Evolutionary conservation across 441 rosid genomes (phyloP).

Genomic region (Lepidium campestre): DNA sequence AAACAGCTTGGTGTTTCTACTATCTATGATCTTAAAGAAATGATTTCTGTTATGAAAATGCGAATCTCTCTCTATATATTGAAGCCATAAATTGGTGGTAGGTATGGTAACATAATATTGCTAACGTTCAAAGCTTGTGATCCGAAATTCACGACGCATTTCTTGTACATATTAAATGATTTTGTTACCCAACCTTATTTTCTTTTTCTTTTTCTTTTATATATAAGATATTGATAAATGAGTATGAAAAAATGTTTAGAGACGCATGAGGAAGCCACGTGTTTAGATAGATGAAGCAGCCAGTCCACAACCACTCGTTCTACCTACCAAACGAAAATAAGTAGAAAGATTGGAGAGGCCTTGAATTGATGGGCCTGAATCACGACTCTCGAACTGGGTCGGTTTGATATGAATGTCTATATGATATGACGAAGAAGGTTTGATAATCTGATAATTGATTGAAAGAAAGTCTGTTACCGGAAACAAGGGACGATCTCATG

Average conservation of each 20-base stretch:
- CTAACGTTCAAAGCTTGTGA: conserved; percentile 35
- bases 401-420: background rate
- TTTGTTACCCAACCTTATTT: background rate
- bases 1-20: background rate
- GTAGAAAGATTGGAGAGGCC: background rate
- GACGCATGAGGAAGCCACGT: conserved; percentile 21
- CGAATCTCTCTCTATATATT: background rate
- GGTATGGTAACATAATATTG: conserved; percentile 26
- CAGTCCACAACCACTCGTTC: conserved; percentile 28
- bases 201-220: too few relatives aligned
- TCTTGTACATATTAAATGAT: background rate
- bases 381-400: too few relatives aligned
- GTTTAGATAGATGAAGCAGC: conserved; percentile 2
- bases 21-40: background rate
- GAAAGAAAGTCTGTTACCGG: conserved; percentile 21
- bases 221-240: too few relatives aligned
- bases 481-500: conserved; percentile 19
- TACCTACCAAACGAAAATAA: conserved; percentile 18
- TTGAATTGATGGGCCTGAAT: background rate
- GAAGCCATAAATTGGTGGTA: conserved; percentile 20
- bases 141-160: conserved; percentile 9
- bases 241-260: background rate
- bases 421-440: background rate
- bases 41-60: background rate
- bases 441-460: background rate